Evolutionary conservation across 768 basidiomycete species (phyloP), one percentile per base, ranked within the genome.

Genomic region (Russula compacta): DNA sequence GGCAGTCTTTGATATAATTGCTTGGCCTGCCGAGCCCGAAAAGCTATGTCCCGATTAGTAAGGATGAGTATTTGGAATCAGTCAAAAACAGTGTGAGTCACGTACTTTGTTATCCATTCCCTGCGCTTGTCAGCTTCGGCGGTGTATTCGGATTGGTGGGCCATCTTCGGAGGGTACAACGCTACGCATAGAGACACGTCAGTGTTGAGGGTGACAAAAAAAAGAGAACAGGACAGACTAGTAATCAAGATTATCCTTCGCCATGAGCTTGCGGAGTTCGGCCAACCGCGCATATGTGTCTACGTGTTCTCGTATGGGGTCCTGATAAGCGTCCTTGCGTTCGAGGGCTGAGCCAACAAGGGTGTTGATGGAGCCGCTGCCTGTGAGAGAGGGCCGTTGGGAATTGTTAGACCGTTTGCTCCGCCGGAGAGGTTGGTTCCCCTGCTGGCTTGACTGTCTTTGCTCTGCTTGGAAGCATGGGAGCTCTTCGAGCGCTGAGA

Each of bases 101-200:
- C 84, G 58, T 69, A 87, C 86, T 85, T 87, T 47, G 85, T 85
- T 53, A 92, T 82, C 75, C 82, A 92, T 69, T 89, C 81, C 57
- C 87, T 76, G 51, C 91, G 82, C 70, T 86, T 87, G 71, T 93
- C 91, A 60, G 83, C 82, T 7, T 78, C 71, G 17, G 88, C 82
- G 29, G 91, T 86, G 62, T 90, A 92, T 71, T 93, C 91, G 0
- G 89, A 90, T 54, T 82, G 81, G 69, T 93, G 91, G 6, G 89
- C n/a, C 85, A 68, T 93, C 91, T 71, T 89, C 88, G 39, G 80
- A 83, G 2, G 89, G 89, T 50, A 92, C 71, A 64, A 91, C 71
- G 67, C 89, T 92, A 56, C 9, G 14, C 14, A 10, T 14, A 39
- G 2, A 24, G 8, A 40, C 35, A 14, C n/a, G 15, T 56, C 33